Evolutionary conservation across 2,329 filamentous ascomycete species (phyloP), one percentile per base, ranked within the genome.

Genomic region (Trichoderma sp.): DNA sequence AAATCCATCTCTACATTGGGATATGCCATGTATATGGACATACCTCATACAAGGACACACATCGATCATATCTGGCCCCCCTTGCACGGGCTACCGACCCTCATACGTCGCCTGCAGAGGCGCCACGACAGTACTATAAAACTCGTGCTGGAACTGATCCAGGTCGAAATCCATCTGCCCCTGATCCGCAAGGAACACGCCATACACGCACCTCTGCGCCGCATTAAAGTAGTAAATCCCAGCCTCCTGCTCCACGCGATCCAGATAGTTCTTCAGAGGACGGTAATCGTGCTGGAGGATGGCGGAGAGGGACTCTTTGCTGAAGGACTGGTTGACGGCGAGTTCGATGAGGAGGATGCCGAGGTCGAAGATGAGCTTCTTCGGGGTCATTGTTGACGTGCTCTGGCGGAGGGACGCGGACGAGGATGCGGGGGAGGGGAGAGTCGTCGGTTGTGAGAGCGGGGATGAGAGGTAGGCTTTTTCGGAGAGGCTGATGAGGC

Each of bases 331-430:
- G 51, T 63, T 63, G 51, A 56, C 44, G 12, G 61, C 61, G 17
- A 63, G 61, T 28, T 63, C 61, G 14, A 63, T 63, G 61, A 63
- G 61, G 28, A 63, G 50, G 17, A 63, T 63, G 28, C 61, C 61
- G 43, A 63, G 51, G 6, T 63, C 43, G 43, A 63, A 63, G 51
- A 63, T 55, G 51, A 63, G 51, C 24, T 28, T 55, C 17, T 63
- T 63, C 5, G 61, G 61, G 5, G 28, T 56, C 7, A 19, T 56
- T 9, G 7, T 10, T 34, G 30, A 1, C 2, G 30, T 34, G 1
- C 26, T n/a, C 19, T 50, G 52, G 15, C 21, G 19, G n/a, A 56
- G 30, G 2, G 61, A 56, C 28, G 28, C 28, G 7, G 61, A 56
- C 7, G 61, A 44, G 14, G 61, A 56, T 15, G 48, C 47, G 10